Conservation (phyloP, 1,284 basidiomycete species). For the Marasmius fiardii region DNA sequence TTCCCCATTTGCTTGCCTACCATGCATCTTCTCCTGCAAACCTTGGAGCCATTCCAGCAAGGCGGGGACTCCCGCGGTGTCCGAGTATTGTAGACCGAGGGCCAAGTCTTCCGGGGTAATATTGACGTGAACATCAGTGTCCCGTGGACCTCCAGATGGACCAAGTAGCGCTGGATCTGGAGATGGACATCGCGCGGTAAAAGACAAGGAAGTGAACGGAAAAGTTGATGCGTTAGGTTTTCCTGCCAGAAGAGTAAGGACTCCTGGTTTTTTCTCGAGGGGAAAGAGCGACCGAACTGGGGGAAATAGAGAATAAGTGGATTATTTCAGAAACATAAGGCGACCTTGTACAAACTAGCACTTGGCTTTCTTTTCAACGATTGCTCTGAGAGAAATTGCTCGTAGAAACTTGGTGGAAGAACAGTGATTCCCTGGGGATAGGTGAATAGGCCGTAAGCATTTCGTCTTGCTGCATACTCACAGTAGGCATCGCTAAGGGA, state of each 20-base stretch:
- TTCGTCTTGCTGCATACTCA: too few relatives aligned
- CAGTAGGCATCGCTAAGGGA: too few relatives aligned
- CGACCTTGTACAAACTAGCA: constrained; percentile 45
- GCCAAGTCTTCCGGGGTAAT: constrained; percentile 43
- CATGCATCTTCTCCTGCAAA: constrained; percentile 48
- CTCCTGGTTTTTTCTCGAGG: constrained; percentile 53
- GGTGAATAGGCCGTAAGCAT: too few relatives aligned
- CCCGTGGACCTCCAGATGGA: background rate
- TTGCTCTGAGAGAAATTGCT: constrained; percentile 50
- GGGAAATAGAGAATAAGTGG: background rate
- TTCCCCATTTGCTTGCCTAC: constrained; percentile 33
- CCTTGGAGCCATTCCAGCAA: constrained; percentile 48
- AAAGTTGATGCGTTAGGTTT: constrained; percentile 70
- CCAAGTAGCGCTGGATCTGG: constrained; percentile 23
- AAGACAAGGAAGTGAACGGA: constrained; percentile 54
- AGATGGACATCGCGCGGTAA: constrained; percentile 25
- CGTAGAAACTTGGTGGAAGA: constrained; percentile 51
- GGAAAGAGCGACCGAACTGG: constrained; percentile 42
- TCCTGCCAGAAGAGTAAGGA: constrained; percentile 64
- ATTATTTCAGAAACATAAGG: background rate
- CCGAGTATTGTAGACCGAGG: constrained; percentile 56
- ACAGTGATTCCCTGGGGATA: constrained; percentile 11
- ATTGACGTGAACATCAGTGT: constrained; percentile 18
- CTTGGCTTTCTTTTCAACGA: constrained; percentile 58
- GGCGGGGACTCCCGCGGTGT: constrained; percentile 50